Evolutionary conservation across 108 stramenopile species (phyloP), one percentile per base, ranked within the genome.

Genomic region (Skeletonema menzelii): DNA sequence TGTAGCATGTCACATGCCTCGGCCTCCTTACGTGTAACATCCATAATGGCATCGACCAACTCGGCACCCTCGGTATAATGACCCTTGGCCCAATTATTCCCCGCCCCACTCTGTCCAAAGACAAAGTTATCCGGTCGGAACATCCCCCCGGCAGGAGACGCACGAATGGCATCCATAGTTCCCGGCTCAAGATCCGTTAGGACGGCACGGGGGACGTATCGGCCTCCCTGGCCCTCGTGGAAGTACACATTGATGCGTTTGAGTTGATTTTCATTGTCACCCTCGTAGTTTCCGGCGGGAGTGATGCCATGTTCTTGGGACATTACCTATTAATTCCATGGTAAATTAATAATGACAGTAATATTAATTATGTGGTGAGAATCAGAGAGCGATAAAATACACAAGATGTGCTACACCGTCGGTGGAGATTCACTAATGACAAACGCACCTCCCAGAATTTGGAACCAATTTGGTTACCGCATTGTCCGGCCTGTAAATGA

Each of bases 401-500:
- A 22, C 49, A n/a, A 55, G 47, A 37, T 55, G 37, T 37, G 37
- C 37, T n/a, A 70, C 15, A 47, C 0, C 17, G 8, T 8, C 15
- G 12, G 17, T 40, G 1, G 20, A 10, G 20, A 56, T 28, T 55
- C 7, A 40, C 0, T 10, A 63, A 56, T 83, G 24, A 72, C 32
- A n/a, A n/a, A 82, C 88, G 61, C 75, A 94, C 91, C 92, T 97
- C 90, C 97, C 95, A 97, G 78, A 97, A 97, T 85, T 97, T 97
- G 85, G 98, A 96, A 59, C 97, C 96, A 75, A 98, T 96, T 78
- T 98, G 97, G 86, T 96, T 94, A 70, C 95, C 97, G 70, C 96
- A 96, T 91, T 98, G 97, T 55, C 98, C 98, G 8, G 93, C 98
- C 85, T 99, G 98, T 64, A 99, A 72, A 85, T 99, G 98, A 75